Conservation (phyloP, 108 stramenopile species). For the Parietichytrium sp. region DNA sequence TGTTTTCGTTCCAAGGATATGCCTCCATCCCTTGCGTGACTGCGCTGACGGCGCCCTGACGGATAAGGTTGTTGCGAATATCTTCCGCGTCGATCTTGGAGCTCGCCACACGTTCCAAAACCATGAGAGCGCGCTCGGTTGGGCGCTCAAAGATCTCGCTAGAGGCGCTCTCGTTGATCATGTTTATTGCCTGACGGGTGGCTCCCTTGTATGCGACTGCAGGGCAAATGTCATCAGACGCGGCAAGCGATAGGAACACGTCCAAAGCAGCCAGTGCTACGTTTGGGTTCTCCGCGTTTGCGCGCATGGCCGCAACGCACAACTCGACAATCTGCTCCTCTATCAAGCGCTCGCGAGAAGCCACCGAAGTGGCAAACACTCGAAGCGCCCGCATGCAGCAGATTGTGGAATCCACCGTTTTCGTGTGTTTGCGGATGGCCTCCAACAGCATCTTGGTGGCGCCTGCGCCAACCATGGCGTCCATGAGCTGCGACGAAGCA, state of each 20-base stretch:
- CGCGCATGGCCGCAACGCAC: constrained; percentile 30
- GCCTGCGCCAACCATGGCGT: background rate
- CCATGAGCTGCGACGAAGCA: constrained; percentile 2
- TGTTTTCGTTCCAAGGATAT: constrained; percentile 1
- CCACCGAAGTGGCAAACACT: background rate
- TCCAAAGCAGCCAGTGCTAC: constrained; percentile 23
- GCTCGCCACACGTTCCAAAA: constrained; percentile 18
- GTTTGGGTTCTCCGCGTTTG: constrained; percentile 1
- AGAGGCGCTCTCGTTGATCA: background rate
- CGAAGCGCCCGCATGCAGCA: constrained; percentile 26
- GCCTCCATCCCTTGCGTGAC: background rate
- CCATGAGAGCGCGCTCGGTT: background rate
- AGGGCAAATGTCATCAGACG: constrained; percentile 37
- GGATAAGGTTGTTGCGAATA: constrained; percentile 3
- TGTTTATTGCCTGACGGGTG: constrained; percentile 38
- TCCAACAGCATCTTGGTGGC: background rate
- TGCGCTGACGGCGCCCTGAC: constrained; percentile 40
- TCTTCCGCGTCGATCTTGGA: background rate
- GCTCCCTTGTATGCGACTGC: constrained; percentile 42
- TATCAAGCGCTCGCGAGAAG: background rate
- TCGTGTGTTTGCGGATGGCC: background rate
- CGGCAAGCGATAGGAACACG: constrained; percentile 18
- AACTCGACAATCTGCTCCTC: background rate
- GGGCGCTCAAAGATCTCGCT: constrained; percentile 31
- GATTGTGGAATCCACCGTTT: constrained; percentile 13